Percentiles rank a stretch among this genome's conserved stretches.
Conservation (phyloP, 495 filamentous ascomycete species). For the Penicillium subrubescens region DNA sequence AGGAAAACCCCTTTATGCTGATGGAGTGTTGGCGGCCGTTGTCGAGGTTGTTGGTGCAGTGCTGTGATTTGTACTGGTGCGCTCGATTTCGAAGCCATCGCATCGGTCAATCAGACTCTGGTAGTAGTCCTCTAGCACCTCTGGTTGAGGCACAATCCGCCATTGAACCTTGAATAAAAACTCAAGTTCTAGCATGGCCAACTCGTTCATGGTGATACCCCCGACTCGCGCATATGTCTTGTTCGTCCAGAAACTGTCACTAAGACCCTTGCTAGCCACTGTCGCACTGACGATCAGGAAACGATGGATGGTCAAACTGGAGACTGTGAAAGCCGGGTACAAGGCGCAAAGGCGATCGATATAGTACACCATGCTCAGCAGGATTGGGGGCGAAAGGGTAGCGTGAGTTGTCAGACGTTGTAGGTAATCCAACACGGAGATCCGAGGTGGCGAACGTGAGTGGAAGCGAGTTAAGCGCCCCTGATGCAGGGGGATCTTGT, state of each 20-base stretch:
- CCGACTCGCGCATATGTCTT: conserved; percentile 92
- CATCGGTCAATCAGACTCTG: conserved; percentile 75
- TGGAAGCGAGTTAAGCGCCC: conserved; percentile 91
- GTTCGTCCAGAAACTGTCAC: conserved; percentile 97
- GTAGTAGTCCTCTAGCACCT: conserved; percentile 92
- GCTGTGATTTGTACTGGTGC: conserved; percentile 15
- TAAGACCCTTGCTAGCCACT: conserved; percentile 92
- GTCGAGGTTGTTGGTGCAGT: conserved; percentile 9
- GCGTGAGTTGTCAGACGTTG: conserved; percentile 91
- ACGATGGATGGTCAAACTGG: conserved; percentile 91
- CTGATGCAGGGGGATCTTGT: conserved; percentile 79
- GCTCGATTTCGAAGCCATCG: conserved; percentile 59
- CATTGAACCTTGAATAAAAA: conserved; percentile 90
- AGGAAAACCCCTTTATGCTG: conserved; percentile 9
- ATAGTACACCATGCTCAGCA: conserved; percentile 99
- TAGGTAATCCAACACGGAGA: conserved; percentile 90
- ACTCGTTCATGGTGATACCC: conserved; percentile 82
- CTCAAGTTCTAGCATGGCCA: conserved; percentile 92
- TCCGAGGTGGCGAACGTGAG: conserved; percentile 90
- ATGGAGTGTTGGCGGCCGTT: conserved; percentile 11
- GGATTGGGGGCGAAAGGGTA: conserved; percentile 86
- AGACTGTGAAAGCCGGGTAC: conserved; percentile 92
- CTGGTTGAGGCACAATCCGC: conserved; percentile 94
- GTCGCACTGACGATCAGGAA: conserved; percentile 96
- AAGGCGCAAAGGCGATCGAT: conserved; percentile 93